Evolutionary conservation across 768 basidiomycete species (phyloP), one percentile per base, ranked within the genome.

Genomic region (Phanerochaete carnosa): DNA sequence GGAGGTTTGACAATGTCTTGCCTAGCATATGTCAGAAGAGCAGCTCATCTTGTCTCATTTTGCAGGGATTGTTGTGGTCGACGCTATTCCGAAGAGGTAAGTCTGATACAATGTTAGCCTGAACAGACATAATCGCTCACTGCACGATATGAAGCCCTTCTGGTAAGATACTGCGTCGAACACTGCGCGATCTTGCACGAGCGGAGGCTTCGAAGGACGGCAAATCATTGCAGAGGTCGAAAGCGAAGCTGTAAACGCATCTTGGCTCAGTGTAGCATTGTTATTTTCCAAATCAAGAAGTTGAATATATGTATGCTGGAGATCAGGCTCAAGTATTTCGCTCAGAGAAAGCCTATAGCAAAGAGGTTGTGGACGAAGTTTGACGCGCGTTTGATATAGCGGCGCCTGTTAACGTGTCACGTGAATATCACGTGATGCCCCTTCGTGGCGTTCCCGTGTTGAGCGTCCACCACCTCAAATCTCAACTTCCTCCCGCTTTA

Each of bases 121-220:
- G 30, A 19, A 45, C 33, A 46, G 29, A 62, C 7, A 26, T 39
- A 55, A 19, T 11, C 13, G 3, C 19, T 32, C 16, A 28, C 54
- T 54, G 5, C 23, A 30, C 2, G 23, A 11, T 56, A 33, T 68
- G 15, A 60, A 94, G 92, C 65, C 86, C 92, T 29, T 83, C 92
- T 57, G 94, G 94, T 2, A 95, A 96, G 74, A 97, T 97, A 66
- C 73, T 95, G 35, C 80, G 93, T 47, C 82, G 90, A 28, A 83
- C 92, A 63, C 76, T 95, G 43, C 81, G 91, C 13, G 89, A 87
- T 3, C 73, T 77, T 49, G 89, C 87, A 0, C 85, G 85, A 68
- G 72, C 76, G 45, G 89, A 92, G 59, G 45, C 35, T 33, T 6
- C 19, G 23, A 58, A 39, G 35, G 46, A 11, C 16, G n/a, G 19